Base-by-base conservation (phyloP, 2,329 filamentous ascomycete genomes). In the Aspergillus hortae region DNA sequence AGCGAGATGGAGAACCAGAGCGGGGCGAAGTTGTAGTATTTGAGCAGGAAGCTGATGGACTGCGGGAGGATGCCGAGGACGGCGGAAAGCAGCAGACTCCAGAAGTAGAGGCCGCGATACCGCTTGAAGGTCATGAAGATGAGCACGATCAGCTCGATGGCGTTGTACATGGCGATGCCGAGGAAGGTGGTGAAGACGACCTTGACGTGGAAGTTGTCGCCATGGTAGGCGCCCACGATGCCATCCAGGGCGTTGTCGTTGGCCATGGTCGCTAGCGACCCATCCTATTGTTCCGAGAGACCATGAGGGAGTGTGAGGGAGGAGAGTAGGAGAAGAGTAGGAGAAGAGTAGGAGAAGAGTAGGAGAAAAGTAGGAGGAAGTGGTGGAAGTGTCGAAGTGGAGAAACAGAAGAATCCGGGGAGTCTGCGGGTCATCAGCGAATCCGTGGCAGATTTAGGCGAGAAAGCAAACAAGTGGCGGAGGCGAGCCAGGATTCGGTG, bases 81-180 rank as follows among this genome's bases (percentile, higher is more conserved):
- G 6, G 74, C 71, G 3, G 75, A 70, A 4, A 74, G 53, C 12
- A 79, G 56, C 23, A 77, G 61, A 56, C 73, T 76, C 72, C 74
- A 79, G 63, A 79, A 80, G 63, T 79, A 80, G 5, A 79, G 67
- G 2, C 75, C 74, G 17, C 58, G 62, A 43, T 73, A 74, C 44
- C 65, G 62, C 33, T 68, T 69, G 57, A 80, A 80, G 2, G 74
- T 77, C 51, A 73, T 66, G 46, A 77, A 77, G 49, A 78, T 65
- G 32, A 77, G 68, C 32, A 77, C 62, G 48, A 74, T 64, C 25
- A 80, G 69, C 51, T 79, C 77, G 44, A 77, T 58, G 27, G 73
- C 72, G 53, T 77, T 79, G 57, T 79, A 79, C 66, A 74, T 72
- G 23, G 76, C 69, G 38, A 79, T 64, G 3, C 69, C 73, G 6